Conservation (phyloP, 306 rosid genomes). For the Inga leiocalycina region DNA sequence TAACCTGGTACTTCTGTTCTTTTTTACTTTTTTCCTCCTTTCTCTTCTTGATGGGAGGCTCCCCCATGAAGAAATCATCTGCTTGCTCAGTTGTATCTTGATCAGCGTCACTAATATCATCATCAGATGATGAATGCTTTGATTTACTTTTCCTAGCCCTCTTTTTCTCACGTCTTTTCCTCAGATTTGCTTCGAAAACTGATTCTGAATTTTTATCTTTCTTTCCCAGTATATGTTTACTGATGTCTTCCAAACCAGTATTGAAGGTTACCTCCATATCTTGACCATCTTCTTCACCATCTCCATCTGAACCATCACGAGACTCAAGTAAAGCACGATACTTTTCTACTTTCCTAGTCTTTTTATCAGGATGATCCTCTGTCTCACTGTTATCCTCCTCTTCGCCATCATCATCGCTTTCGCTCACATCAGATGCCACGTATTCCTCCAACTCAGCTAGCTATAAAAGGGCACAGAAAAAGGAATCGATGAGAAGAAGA, state of each 20-base stretch:
- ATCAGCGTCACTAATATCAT: slow-evolving; percentile 63
- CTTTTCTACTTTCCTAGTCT: slow-evolving; percentile 47
- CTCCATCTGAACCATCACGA: slow-evolving; percentile 66
- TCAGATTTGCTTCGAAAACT: slow-evolving; percentile 76
- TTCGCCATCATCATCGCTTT: slow-evolving; percentile 44
- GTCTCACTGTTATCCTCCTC: slow-evolving; percentile 42
- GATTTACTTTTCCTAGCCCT: slow-evolving; percentile 63
- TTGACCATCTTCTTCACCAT: slow-evolving; percentile 53
- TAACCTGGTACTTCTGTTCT: slow-evolving; percentile 40
- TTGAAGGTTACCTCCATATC: slow-evolving; percentile 97
- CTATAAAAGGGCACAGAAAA: slow-evolving; percentile 34
- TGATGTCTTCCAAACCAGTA: slow-evolving; percentile 83
- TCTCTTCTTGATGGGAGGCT: slow-evolving; percentile 57
- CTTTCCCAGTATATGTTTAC: slow-evolving; percentile 82
- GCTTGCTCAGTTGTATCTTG: slow-evolving; percentile 55
- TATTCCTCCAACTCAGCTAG: slow-evolving; percentile 78
- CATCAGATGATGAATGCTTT: slow-evolving; percentile 60
- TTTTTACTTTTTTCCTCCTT: slow-evolving; percentile 47
- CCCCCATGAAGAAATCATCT: slow-evolving; percentile 82
- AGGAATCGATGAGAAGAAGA: slow-evolving; percentile 22
- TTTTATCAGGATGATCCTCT: slow-evolving; percentile 50
- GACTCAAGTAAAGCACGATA: slow-evolving; percentile 66
- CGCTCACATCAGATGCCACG: slow-evolving; percentile 55
- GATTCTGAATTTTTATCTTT: slow-evolving; percentile 76
- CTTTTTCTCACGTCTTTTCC: slow-evolving; percentile 75